These are phyloP conservation scores for Botrytis fragariae DNA, from an alignment of 2,329 filamentous ascomycete genomes.

Conservation along the genomic window DNA sequence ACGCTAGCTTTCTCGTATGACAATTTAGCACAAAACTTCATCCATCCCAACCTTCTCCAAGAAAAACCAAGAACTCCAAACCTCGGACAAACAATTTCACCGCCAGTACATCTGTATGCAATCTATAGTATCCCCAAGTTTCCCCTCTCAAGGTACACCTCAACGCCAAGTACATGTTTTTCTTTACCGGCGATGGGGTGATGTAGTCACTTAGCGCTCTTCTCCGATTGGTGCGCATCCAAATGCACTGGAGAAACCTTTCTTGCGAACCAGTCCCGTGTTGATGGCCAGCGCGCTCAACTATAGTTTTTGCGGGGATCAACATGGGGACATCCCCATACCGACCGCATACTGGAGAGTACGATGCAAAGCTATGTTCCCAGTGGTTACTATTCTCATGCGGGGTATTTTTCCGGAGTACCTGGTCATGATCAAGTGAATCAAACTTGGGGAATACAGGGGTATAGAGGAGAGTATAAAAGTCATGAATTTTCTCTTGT, in stretches of 20 bases:
- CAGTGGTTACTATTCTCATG: not conserved
- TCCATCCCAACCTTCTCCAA: not conserved
- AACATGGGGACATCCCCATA: not conserved
- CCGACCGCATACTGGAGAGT: not conserved
- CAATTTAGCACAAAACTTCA: not conserved
- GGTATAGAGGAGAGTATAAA: slow-evolving; percentile 3
- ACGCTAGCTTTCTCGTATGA: not conserved
- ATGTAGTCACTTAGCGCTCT: not conserved
- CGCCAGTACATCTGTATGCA: not conserved
- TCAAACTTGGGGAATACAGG: not conserved
- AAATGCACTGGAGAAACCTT: slow-evolving; percentile 4
- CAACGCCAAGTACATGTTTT: not conserved
- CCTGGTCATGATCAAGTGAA: not conserved
- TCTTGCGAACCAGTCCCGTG: slow-evolving; percentile 13
- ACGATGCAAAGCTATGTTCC: not conserved
- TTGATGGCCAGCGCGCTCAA: not conserved
- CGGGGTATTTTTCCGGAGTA: slow-evolving; percentile 17
- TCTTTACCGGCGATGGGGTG: not conserved
- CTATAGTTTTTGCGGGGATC: not conserved
- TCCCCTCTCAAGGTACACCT: not conserved
- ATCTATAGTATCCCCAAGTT: not conserved
- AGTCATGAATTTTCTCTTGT: not conserved
- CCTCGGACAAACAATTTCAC: slow-evolving; percentile 6
- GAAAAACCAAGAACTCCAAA: not conserved
- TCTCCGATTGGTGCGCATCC: slow-evolving; percentile 14